Evolutionary conservation across 352 stramenopile species (phyloP).

Genomic region (Halophytophthora polymorphica): DNA sequence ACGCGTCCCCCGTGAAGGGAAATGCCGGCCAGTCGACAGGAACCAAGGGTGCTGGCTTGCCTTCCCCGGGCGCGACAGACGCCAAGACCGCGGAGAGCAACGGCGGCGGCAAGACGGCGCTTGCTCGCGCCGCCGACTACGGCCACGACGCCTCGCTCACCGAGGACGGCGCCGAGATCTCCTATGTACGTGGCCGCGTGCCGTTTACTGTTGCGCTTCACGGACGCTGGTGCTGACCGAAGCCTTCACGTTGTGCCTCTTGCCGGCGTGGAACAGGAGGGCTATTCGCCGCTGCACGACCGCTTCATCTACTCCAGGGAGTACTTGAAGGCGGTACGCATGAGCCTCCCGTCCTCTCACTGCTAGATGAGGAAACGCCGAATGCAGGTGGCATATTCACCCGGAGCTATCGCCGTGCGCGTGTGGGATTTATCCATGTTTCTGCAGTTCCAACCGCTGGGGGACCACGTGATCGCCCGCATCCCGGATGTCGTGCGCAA

Average conservation of each 20-base stretch:
- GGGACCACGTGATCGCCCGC: constrained; percentile 34
- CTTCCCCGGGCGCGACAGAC: too few relatives aligned
- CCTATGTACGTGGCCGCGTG: constrained; percentile 21
- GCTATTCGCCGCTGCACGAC: constrained; percentile 31
- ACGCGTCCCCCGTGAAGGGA: constrained; percentile 14
- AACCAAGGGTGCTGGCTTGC: too few relatives aligned
- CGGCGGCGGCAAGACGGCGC: constrained; percentile 10
- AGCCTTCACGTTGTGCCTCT: constrained; percentile 1
- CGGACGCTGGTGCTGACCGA: constrained; percentile 1
- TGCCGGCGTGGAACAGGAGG: constrained; percentile 15
- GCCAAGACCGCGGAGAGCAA: constrained; percentile 2
- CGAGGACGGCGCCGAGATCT: constrained; percentile 28
- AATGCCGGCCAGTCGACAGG: constrained; percentile 5
- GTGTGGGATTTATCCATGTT: too few relatives aligned
- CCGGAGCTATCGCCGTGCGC: too few relatives aligned
- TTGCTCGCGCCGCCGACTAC: constrained; percentile 13
- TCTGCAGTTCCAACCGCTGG: constrained; percentile 55
- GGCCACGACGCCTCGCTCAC: constrained; percentile 15
- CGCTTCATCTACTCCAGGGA: constrained; percentile 62
- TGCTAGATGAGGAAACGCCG: too few relatives aligned
- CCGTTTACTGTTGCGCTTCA: not conserved
- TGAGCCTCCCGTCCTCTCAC: too few relatives aligned
- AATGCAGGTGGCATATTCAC: too few relatives aligned
- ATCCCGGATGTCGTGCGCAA: constrained; percentile 51
- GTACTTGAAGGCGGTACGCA: constrained; percentile 47